A percentile compares a stretch with the other conserved stretches of the same genome.
phyloP scores from a whole-genome alignment of 306 rosid genomes.

The Quercus alba region DNA sequence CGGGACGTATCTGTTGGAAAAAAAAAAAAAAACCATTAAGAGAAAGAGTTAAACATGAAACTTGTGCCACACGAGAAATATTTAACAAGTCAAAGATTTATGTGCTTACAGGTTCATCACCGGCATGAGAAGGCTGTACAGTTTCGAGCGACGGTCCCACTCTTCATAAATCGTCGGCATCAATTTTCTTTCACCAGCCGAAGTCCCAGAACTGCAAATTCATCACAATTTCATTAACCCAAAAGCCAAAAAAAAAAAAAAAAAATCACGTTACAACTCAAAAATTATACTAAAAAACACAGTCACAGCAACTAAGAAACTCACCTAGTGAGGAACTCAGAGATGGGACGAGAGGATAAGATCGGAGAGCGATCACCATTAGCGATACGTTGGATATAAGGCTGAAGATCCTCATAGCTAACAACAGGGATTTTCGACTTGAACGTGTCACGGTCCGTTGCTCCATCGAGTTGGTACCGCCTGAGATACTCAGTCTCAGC shows the following conservation, averaged over 20 bases:
- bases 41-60: not conserved
- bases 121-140: conserved; percentile 86
- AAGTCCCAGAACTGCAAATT: conserved; percentile 81
- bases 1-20: conserved; percentile 50
- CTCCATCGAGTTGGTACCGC: conserved; percentile 54
- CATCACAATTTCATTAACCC: not conserved
- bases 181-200: conserved; percentile 88
- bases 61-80: not conserved
- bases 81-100: not conserved
- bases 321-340: conserved; percentile 93
- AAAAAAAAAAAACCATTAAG: not conserved
- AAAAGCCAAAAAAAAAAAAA: not conserved
- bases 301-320: not conserved
- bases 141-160: conserved; percentile 69
- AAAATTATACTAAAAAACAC: no score
- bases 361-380: conserved; percentile 84
- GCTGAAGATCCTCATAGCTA: conserved; percentile 72
- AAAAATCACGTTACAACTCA: not conserved
- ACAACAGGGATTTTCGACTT: conserved; percentile 74
- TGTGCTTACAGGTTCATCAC: conserved; percentile 68
- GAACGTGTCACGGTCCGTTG: conserved; percentile 61
- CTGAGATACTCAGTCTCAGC: conserved; percentile 64
- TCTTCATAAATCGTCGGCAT: conserved; percentile 83
- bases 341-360: conserved; percentile 63
- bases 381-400: conserved; percentile 77